Evolutionary conservation across 2,329 filamentous ascomycete species (phyloP).

Genomic region (Talaromyces pinophilus): DNA sequence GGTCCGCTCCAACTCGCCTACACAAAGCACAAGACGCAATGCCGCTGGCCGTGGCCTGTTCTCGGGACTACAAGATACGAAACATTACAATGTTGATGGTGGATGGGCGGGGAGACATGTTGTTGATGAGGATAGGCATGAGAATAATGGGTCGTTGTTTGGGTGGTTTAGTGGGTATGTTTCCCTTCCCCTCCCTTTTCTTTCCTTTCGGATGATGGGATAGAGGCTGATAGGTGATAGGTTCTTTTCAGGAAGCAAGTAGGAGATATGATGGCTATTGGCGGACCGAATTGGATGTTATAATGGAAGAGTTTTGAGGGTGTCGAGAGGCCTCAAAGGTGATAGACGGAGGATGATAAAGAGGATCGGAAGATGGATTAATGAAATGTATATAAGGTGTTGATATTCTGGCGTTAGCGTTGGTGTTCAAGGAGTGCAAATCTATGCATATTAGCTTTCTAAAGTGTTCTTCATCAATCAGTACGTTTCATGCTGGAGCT

Average conservation of each 20-base stretch:
- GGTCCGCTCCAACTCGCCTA: conserved; percentile 29
- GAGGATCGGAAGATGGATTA: not conserved
- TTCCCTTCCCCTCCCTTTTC: not conserved
- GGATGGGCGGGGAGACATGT: conserved; percentile 38
- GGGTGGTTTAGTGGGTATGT: conserved; percentile 20
- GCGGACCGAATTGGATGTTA: not conserved
- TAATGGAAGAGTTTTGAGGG: not conserved
- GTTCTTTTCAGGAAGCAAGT: conserved; percentile 9
- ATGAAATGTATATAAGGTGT: not conserved
- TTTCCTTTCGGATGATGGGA: not conserved
- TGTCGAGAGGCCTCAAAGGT: no score
- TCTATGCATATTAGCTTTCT: not conserved
- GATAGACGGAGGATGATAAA: not conserved
- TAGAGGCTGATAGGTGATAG: not conserved
- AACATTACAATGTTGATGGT: conserved; percentile 41
- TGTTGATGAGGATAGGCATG: conserved; percentile 25
- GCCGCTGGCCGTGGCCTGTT: conserved; percentile 42
- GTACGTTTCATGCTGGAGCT: not conserved
- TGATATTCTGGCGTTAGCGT: conserved; percentile 3
- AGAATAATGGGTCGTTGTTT: not conserved
- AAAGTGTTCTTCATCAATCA: not conserved
- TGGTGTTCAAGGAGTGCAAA: conserved; percentile 13
- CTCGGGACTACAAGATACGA: conserved; percentile 41
- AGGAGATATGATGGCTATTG: conserved; percentile 5
- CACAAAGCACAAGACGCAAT: conserved; percentile 29